A percentile compares a stretch with the other conserved stretches of the same genome.
phyloP scores from a whole-genome alignment of 2,329 filamentous ascomycete species.

The Leptographium radiaticola region DNA sequence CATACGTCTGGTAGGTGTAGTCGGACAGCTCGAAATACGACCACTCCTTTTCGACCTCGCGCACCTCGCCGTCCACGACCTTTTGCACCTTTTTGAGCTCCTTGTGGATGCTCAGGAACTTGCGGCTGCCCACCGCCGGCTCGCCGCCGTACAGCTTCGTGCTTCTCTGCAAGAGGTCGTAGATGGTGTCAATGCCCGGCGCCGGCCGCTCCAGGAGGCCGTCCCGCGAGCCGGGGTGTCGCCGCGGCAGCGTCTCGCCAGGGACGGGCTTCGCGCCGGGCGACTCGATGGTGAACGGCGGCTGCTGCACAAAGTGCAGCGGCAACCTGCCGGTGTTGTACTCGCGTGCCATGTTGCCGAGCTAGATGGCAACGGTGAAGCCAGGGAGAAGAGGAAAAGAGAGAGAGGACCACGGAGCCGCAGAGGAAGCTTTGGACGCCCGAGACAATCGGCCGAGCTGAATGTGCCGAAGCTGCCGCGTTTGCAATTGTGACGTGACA shows the following conservation, averaged over 20 bases:
- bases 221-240: slow-evolving; percentile 59
- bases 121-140: slow-evolving; percentile 56
- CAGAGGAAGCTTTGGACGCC: neutral
- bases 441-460: neutral
- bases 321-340: slow-evolving; percentile 29
- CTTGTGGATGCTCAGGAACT: slow-evolving; percentile 62
- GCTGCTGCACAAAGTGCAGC: slow-evolving; percentile 48
- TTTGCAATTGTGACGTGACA: neutral
- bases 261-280: slow-evolving; percentile 53
- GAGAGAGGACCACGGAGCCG: neutral
- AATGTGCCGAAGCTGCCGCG: neutral
- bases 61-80: slow-evolving; percentile 66
- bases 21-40: slow-evolving; percentile 72
- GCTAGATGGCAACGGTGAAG: neutral
- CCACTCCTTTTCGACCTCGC: slow-evolving; percentile 83
- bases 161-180: slow-evolving; percentile 61
- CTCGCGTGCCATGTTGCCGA: neutral
- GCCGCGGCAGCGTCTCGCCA: slow-evolving; percentile 75
- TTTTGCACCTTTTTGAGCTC: slow-evolving; percentile 88
- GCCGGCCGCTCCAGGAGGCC: slow-evolving; percentile 53
- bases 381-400: neutral
- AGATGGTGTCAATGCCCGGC: slow-evolving; percentile 62
- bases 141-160: slow-evolving; percentile 50
- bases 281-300: slow-evolving; percentile 63
- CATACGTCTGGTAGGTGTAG: slow-evolving; percentile 66